Evolutionary conservation across 2,329 filamentous ascomycete species (phyloP).

Genomic region (Fusarium austroafricanum): DNA sequence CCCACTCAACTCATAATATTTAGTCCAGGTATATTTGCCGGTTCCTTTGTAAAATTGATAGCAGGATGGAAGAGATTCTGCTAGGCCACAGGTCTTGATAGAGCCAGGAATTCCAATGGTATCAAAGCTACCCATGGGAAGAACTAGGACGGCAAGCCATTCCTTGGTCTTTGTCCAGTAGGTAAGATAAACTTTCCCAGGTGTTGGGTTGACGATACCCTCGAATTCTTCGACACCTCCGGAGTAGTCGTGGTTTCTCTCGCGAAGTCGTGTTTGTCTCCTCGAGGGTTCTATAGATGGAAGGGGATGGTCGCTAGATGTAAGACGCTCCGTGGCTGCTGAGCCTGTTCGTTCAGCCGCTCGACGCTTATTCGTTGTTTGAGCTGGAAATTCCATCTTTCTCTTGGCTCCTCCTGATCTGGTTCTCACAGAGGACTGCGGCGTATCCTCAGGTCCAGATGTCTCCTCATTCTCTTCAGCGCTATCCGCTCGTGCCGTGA

Average conservation of each 20-base stretch:
- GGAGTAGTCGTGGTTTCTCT: background rate
- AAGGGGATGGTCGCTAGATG: background rate
- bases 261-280: background rate
- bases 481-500: background rate
- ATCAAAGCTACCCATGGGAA: slow-evolving; percentile 6
- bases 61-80: background rate
- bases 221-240: background rate
- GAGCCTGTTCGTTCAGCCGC: background rate
- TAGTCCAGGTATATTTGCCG: slow-evolving; percentile 7
- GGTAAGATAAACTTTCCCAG: slow-evolving; percentile 12
- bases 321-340: background rate
- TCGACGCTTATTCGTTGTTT: background rate
- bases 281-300: background rate
- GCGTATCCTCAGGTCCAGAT: background rate
- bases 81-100: background rate
- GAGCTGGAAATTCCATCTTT: background rate
- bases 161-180: slow-evolving; percentile 15
- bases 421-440: background rate
- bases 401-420: background rate
- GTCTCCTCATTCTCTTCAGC: background rate
- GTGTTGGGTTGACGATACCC: background rate
- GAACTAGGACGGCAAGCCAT: slow-evolving; percentile 16
- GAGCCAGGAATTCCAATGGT: slow-evolving; percentile 9
- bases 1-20: slow-evolving; percentile 20
- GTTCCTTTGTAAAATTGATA: background rate